Conservation (phyloP, 148 eudicot species). For the Polygonum maritimum region DNA sequence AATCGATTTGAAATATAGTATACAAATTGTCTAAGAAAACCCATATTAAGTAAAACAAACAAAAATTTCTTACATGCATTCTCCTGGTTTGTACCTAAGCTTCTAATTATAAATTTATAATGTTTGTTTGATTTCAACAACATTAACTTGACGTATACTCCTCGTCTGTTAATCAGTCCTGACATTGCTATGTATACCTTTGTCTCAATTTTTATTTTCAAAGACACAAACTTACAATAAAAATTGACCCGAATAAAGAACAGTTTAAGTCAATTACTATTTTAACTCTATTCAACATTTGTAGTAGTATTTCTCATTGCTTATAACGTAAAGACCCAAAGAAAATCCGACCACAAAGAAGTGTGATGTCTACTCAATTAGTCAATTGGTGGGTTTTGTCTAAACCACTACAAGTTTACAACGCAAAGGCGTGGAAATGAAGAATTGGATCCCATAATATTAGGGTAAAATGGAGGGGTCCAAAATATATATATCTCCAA, state of each 20-base stretch:
- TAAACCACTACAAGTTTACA: not conserved
- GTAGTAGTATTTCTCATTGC: too few species aligned
- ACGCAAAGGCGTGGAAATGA: not conserved
- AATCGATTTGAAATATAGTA: too few species aligned
- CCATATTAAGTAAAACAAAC: too few species aligned
- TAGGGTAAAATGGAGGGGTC: not conserved
- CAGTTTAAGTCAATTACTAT: not conserved
- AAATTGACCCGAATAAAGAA: not conserved
- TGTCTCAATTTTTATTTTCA: not conserved
- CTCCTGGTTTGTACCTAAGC: not conserved
- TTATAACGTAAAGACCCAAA: not conserved
- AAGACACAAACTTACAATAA: not conserved
- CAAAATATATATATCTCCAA: not conserved
- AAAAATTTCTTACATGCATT: too few species aligned
- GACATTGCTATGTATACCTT: not conserved
- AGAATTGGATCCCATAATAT: not conserved
- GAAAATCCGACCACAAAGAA: not conserved
- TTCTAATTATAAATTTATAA: not conserved
- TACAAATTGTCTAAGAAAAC: too few species aligned
- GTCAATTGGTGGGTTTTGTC: not conserved
- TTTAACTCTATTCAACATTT: too few species aligned
- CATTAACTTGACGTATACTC: conserved; percentile 8
- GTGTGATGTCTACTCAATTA: not conserved
- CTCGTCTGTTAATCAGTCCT: not conserved
- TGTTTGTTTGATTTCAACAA: not conserved